These are phyloP conservation scores for Flagelloscypha sp. DNA, from an alignment of 768 basidiomycete genomes.

Conservation along the genomic window DNA sequence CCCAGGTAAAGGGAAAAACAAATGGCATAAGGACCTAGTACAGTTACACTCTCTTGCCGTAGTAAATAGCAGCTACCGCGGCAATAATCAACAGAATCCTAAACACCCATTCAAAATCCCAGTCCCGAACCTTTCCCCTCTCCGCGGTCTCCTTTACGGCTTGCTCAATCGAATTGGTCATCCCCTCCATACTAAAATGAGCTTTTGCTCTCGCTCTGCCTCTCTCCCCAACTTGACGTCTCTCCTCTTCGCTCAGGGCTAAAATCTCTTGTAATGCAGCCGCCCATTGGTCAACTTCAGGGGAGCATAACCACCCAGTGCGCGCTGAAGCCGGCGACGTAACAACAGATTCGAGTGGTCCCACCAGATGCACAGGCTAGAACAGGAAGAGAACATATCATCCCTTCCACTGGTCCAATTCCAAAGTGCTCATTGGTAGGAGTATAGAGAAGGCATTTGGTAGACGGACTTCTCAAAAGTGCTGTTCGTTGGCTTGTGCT, in stretches of 20 bases:
- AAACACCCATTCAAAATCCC: constrained; percentile 6
- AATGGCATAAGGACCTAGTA: too few relatives aligned
- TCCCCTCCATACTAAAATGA: constrained; percentile 71
- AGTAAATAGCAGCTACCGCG: too few relatives aligned
- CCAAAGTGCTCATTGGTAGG: constrained; percentile 96
- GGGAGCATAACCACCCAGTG: constrained; percentile 73
- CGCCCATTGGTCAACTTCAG: constrained; percentile 63
- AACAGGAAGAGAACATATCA: constrained; percentile 86
- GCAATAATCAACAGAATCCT: too few relatives aligned
- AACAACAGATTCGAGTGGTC: constrained; percentile 83
- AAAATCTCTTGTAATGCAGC: constrained; percentile 56
- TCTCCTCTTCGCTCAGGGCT: constrained; percentile 29
- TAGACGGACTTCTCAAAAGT: constrained; percentile 59
- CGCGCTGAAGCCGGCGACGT: constrained; percentile 24
- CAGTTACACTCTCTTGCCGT: too few relatives aligned
- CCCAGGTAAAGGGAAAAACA: too few relatives aligned
- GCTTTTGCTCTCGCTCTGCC: constrained; percentile 54
- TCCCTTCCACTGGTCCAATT: constrained; percentile 91
- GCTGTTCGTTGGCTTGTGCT: constrained; percentile 76
- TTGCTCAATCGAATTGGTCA: constrained; percentile 52
- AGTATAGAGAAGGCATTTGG: constrained; percentile 81
- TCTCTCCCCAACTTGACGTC: constrained; percentile 40
- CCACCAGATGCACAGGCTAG: constrained; percentile 84
- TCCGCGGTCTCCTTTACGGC: constrained; percentile 45
- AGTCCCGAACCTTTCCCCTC: constrained; percentile 37